Conservation (phyloP, 2,329 filamentous ascomycete species). For the Canariomyces notabilis region DNA sequence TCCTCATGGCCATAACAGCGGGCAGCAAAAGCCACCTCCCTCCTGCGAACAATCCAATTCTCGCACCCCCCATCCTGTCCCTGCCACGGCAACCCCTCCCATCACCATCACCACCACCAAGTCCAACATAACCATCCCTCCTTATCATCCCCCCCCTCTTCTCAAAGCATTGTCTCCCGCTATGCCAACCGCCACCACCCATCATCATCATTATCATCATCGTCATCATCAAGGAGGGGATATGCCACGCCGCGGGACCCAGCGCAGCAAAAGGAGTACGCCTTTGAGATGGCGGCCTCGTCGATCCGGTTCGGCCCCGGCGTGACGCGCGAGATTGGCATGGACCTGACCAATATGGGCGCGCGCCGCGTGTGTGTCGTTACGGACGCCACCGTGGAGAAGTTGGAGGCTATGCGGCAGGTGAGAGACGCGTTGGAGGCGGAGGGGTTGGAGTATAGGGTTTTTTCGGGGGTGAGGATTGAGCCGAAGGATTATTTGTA, state of each 20-base stretch:
- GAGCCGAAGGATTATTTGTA: conserved; percentile 94
- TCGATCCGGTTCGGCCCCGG: conserved; percentile 92
- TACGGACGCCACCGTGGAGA: conserved; percentile 76
- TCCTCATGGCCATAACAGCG: conserved; percentile 37
- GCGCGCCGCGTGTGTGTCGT: conserved; percentile 85
- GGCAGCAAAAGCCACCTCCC: conserved; percentile 60
- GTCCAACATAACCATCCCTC: no score
- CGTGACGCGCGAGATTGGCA: conserved; percentile 90
- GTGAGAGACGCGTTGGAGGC: conserved; percentile 72
- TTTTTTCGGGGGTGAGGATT: conserved; percentile 75
- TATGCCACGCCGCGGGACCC: conserved; percentile 73
- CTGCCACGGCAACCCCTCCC: conserved; percentile 83
- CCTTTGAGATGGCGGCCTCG: conserved; percentile 96
- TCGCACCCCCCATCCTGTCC: conserved; percentile 84
- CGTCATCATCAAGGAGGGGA: conserved; percentile 35
- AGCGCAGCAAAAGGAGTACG: conserved; percentile 82
- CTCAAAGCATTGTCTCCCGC: conserved; percentile 48
- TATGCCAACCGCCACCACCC: conserved; percentile 32
- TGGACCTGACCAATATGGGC: conserved; percentile 93
- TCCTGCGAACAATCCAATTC: conserved; percentile 86
- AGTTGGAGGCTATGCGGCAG: conserved; percentile 84
- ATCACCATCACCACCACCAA: conserved; percentile 64
- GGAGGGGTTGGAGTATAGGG: conserved; percentile 73
- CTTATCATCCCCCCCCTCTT: conserved; percentile 32
- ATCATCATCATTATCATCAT: neutral